Evolutionary conservation across 768 basidiomycete genomes (phyloP).

Genomic region (Amyloporia xantha): DNA sequence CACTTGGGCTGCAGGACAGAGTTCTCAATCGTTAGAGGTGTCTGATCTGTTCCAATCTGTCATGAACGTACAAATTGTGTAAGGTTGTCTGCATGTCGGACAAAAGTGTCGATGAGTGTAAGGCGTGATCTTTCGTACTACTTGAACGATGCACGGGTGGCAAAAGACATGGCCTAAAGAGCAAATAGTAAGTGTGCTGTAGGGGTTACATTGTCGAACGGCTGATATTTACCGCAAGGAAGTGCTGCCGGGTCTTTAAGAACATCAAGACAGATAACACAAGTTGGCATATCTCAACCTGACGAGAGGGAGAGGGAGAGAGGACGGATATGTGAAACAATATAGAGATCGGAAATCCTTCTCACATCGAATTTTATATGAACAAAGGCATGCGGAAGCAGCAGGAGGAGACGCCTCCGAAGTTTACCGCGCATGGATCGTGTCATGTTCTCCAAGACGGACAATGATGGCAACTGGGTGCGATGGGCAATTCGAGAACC

Average conservation of each 20-base stretch:
- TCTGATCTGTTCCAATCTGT: background rate
- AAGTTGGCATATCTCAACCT: slow-evolving; percentile 36
- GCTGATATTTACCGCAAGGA: slow-evolving; percentile 49
- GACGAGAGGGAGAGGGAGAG: background rate
- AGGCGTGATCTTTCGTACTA: slow-evolving; percentile 41
- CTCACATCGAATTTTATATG: slow-evolving; percentile 1
- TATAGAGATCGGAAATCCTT: too few relatives aligned
- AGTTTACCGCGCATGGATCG: slow-evolving; percentile 1
- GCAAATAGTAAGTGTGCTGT: background rate
- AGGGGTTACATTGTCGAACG: background rate
- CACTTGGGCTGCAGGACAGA: slow-evolving; percentile 30
- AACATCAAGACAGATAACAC: slow-evolving; percentile 54
- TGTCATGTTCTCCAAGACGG: background rate
- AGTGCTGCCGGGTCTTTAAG: slow-evolving; percentile 50
- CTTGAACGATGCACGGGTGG: slow-evolving; percentile 46
- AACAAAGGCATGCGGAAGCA: background rate
- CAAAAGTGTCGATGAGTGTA: slow-evolving; percentile 45
- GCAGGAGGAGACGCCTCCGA: slow-evolving; percentile 3
- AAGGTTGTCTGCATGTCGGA: slow-evolving; percentile 50
- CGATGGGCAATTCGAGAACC: slow-evolving; percentile 6
- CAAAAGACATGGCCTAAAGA: slow-evolving; percentile 60
- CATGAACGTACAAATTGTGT: slow-evolving; percentile 36
- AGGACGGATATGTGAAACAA: background rate
- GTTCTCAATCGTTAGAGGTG: background rate
- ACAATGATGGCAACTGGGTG: background rate